Percentiles rank a stretch among this genome's conserved stretches.
Conservation (phyloP, 1,284 basidiomycete species). For the Grifola frondosa region DNA sequence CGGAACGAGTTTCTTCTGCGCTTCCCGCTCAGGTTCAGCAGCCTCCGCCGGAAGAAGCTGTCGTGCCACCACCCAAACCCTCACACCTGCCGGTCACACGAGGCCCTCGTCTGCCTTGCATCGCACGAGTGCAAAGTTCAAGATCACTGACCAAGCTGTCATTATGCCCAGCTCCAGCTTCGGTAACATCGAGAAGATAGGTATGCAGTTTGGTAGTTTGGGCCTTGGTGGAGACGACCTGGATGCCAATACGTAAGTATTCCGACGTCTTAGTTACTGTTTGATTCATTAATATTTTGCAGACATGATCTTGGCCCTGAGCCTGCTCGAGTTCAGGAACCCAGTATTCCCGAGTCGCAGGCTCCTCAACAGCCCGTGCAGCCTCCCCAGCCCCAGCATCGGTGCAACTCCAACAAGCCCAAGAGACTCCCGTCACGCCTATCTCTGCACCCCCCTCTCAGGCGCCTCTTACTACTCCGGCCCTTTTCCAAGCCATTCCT, state of each 20-base stretch:
- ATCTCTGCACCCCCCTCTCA: constrained; percentile 34
- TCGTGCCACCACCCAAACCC: constrained; percentile 35
- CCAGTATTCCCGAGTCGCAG: constrained; percentile 30
- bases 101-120: constrained; percentile 54
- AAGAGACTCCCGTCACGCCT: constrained; percentile 20
- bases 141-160: constrained; percentile 71
- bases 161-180: constrained; percentile 67
- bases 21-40: constrained; percentile 31
- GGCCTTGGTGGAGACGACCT: constrained; percentile 66
- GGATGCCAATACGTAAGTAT: constrained; percentile 43
- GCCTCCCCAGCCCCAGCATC: constrained; percentile 16
- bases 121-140: constrained; percentile 58
- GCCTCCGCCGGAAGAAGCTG: constrained; percentile 25
- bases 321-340: constrained; percentile 29
- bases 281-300: constrained; percentile 2
- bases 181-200: constrained; percentile 67
- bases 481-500: constrained; percentile 46
- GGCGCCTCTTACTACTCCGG: constrained; percentile 26
- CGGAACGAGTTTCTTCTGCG: constrained; percentile 31
- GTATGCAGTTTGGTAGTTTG: constrained; percentile 83
- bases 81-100: constrained; percentile 34
- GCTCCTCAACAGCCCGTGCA: constrained; percentile 15
- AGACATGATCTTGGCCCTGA: constrained; percentile 24
- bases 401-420: constrained; percentile 17
- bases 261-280: neutral